phyloP scores from a whole-genome alignment of 768 basidiomycete genomes.

The Panaeolus cyanescens region DNA sequence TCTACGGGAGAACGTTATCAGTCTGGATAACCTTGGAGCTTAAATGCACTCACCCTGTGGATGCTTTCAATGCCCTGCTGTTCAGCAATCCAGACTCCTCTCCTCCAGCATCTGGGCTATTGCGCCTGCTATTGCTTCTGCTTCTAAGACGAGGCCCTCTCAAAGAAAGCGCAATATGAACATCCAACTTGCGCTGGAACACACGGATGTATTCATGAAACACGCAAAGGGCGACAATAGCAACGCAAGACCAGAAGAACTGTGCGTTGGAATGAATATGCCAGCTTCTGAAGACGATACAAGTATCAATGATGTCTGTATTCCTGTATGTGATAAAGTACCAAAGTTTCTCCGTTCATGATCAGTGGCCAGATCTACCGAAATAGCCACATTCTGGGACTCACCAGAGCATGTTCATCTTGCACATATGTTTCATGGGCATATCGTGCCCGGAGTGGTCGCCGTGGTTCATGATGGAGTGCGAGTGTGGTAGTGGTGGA shows the following conservation, averaged over 20 bases:
- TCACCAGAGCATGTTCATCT: conserved; percentile 84
- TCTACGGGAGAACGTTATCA: conserved; percentile 28
- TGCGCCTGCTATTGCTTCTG: conserved; percentile 30
- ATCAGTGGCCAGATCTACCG: conserved; percentile 1
- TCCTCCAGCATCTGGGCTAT: conserved; percentile 33
- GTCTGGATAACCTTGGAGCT: neutral
- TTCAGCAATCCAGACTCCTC: conserved; percentile 61
- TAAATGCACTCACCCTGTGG: conserved; percentile 43
- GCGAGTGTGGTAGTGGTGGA: neutral
- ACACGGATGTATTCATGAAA: conserved; percentile 79
- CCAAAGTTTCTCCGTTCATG: neutral
- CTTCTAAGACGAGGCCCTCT: conserved; percentile 25
- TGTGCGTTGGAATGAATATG: conserved; percentile 59
- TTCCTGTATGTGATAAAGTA: conserved; percentile 47
- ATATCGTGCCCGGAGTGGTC: conserved; percentile 48
- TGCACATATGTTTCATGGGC: conserved; percentile 53
- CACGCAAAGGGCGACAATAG: conserved; percentile 68
- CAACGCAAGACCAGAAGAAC: conserved; percentile 67
- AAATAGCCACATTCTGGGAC: conserved; percentile 6
- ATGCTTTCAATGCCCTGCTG: conserved; percentile 41
- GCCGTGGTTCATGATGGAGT: conserved; percentile 41
- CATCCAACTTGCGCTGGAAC: conserved; percentile 61
- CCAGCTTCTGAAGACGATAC: conserved; percentile 80
- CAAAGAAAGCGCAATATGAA: conserved; percentile 52
- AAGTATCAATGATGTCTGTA: conserved; percentile 77